phyloP scores from a whole-genome alignment of 805 yeast species.

The Torulaspora microellipsoides region DNA sequence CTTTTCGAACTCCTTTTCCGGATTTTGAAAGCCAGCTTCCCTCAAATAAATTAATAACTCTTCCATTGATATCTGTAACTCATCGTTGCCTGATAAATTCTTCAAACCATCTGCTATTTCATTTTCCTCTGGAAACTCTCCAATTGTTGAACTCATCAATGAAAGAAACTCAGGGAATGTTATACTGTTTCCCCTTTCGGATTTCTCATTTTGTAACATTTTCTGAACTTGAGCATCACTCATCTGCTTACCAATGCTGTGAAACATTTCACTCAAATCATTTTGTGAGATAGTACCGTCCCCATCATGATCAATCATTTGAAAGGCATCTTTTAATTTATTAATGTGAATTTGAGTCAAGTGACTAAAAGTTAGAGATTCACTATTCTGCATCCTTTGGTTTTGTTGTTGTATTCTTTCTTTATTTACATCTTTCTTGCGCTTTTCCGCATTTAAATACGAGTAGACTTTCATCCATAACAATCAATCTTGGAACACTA shows the following conservation, averaged over 20 bases:
- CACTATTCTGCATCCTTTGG: conserved; percentile 23
- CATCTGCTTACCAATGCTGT: conserved; percentile 46
- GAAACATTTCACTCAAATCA: conserved; percentile 53
- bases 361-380: conserved; percentile 36
- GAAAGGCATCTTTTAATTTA: conserved; percentile 68
- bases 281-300: conserved; percentile 57
- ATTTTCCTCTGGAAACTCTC: conserved; percentile 46
- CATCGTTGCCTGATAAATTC: conserved; percentile 40
- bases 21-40: conserved; percentile 39
- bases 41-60: conserved; percentile 48
- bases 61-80: conserved; percentile 43
- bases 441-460: neutral
- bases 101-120: conserved; percentile 57
- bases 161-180: conserved; percentile 64
- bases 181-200: conserved; percentile 33
- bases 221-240: conserved; percentile 39
- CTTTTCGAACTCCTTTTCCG: conserved; percentile 42
- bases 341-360: conserved; percentile 61
- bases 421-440: neutral
- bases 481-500: no score
- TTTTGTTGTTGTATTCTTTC: neutral
- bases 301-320: conserved; percentile 74
- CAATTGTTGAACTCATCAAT: conserved; percentile 53
- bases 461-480: no score
- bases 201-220: conserved; percentile 42